Evolutionary conservation across 257 asterid species (phyloP), one percentile per base, ranked within the genome.

Genomic region (Gentiana straminea): DNA sequence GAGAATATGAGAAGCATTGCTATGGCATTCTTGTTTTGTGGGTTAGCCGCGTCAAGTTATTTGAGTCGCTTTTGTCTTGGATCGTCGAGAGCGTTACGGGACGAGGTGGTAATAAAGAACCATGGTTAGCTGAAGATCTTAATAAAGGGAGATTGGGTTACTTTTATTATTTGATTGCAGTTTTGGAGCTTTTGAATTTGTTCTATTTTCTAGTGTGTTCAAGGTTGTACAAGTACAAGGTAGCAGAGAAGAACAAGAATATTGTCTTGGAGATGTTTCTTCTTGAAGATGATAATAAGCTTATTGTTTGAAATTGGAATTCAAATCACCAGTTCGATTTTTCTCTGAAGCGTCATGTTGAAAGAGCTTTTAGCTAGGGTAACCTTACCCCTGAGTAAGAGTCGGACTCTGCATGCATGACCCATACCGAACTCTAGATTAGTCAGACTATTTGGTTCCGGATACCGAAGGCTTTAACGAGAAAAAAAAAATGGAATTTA

Each of bases 1-100:
- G 97, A 88, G 79, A 85, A 84, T 49, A 84, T 88, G 94, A 80
- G 86, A 71, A 88, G 96, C 65, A 41, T 84, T 3, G 94, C 83
- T 0, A 85, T 84, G 49, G 78, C 97, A 0, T 76, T 87, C 57
- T 67, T 54, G 73, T 82, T 88, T 44, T 76, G 86, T 52, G 90
- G 80, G 9, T 53, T 77, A 77, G 95, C 95, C 0, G 84, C 63
- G 0, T 74, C 94, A 0, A 76, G 70, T 39, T 88, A 84, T 36
- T 33, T 84, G 24, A 77, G 72, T 5, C 73, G 89, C 36, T 72
- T 55, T 43, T 83, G 72, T 59, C 84, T 5, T 70, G 77, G 3
- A 11, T 64, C 13, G 80, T 86, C 38, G 94, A 81, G 9, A 15
- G 57, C 56, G 49, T 67, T 44, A 84, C 94, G 0, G 75, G 54